Evolutionary conservation across 164 flowering plant species (phyloP).

Genomic region (Litsea cubeba): DNA sequence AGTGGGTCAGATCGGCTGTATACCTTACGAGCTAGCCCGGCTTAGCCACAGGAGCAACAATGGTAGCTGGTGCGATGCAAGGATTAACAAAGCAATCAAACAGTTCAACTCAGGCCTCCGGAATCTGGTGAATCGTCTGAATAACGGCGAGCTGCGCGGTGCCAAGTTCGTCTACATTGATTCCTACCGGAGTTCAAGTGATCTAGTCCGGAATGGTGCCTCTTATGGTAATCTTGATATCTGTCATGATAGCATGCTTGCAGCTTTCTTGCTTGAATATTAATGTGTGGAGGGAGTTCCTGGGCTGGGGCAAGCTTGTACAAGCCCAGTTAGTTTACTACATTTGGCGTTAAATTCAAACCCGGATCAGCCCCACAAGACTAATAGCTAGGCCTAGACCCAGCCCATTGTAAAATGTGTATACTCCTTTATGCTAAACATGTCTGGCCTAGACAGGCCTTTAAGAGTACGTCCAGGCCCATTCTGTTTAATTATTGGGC

Average conservation of each 20-base stretch:
- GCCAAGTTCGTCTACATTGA: constrained; percentile 71
- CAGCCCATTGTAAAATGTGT: too few species aligned
- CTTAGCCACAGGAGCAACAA: constrained; percentile 23
- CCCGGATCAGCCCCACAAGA: too few species aligned
- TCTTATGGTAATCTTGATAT: constrained; percentile 40
- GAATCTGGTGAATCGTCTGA: constrained; percentile 51
- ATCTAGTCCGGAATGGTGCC: constrained; percentile 36
- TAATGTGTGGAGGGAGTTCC: background rate
- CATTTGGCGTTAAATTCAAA: too few species aligned
- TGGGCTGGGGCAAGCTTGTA: too few species aligned
- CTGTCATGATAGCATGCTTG: background rate
- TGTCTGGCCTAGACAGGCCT: too few species aligned
- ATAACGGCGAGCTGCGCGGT: constrained; percentile 57
- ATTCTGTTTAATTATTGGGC: too few species aligned
- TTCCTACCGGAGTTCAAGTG: constrained; percentile 33
- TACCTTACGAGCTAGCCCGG: constrained; percentile 78
- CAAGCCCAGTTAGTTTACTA: too few species aligned
- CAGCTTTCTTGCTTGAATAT: background rate
- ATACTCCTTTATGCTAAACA: too few species aligned
- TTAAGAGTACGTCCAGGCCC: too few species aligned
- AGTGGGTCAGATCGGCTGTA: constrained; percentile 85
- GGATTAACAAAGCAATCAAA: constrained; percentile 49
- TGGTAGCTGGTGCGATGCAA: constrained; percentile 55
- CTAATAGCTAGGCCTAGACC: too few species aligned
- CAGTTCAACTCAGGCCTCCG: constrained; percentile 63